Percentiles rank a stretch among this genome's conserved stretches.
phyloP scores from a whole-genome alignment of 2,329 filamentous ascomycete species.

The Diaporthe destruens region DNA sequence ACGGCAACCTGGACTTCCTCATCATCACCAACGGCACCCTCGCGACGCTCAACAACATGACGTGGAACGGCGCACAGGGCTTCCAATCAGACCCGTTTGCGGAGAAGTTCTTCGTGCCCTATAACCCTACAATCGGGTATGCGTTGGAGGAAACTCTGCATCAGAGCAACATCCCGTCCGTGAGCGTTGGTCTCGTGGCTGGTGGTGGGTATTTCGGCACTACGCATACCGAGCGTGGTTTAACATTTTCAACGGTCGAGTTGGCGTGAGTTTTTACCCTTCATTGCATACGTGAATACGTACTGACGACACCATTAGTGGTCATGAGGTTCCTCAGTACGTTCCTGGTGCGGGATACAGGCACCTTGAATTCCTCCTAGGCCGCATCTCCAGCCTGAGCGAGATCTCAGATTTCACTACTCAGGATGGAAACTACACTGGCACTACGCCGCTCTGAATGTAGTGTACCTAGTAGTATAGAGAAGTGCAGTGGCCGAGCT shows the following conservation, averaged over 20 bases:
- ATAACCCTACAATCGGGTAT: conserved; percentile 33
- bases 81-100: conserved; percentile 65
- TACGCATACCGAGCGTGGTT: conserved; percentile 35
- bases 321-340: conserved; percentile 40
- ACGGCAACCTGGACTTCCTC: conserved; percentile 60
- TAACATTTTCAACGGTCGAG: conserved; percentile 39
- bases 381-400: conserved; percentile 37
- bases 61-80: conserved; percentile 74
- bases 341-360: conserved; percentile 37
- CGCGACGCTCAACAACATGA: conserved; percentile 78
- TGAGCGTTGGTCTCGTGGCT: conserved; percentile 34
- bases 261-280: conserved; percentile 13
- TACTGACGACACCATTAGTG: not conserved
- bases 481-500: not conserved
- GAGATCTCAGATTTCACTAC: conserved; percentile 38
- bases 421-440: conserved; percentile 31
- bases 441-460: not conserved
- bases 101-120: conserved; percentile 39
- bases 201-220: conserved; percentile 39
- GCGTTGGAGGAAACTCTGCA: conserved; percentile 14
- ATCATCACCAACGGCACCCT: conserved; percentile 74
- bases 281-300: not conserved
- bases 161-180: conserved; percentile 31
- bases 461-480: not conserved
- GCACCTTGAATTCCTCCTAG: conserved; percentile 40